phyloP scores from a whole-genome alignment of 805 yeast genomes.

The Candida bentonensis region DNA sequence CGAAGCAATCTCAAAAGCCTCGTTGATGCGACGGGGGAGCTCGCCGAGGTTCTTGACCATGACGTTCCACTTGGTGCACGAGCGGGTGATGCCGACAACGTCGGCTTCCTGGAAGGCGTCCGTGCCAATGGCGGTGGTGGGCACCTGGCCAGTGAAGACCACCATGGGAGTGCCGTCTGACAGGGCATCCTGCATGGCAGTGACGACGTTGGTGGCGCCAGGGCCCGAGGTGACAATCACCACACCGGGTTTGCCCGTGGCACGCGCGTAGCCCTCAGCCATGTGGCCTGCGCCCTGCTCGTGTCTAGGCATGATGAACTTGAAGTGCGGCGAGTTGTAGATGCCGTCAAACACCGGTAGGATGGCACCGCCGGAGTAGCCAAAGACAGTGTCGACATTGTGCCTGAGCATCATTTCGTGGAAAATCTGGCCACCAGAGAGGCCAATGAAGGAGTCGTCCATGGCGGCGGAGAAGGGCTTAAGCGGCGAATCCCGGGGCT shows the following conservation, averaged over 20 bases:
- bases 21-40: constrained; percentile 88
- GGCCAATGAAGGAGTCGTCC: constrained; percentile 74
- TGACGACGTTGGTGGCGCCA: constrained; percentile 95
- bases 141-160: constrained; percentile 95
- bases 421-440: constrained; percentile 97
- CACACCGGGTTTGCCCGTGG: constrained; percentile 92
- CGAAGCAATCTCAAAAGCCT: constrained; percentile 94
- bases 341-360: constrained; percentile 96
- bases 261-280: constrained; percentile 99
- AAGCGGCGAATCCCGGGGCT: background rate
- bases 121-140: constrained; percentile 90
- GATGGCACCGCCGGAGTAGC: constrained; percentile 98
- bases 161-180: constrained; percentile 96
- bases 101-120: constrained; percentile 99
- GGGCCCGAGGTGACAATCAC: constrained; percentile 98
- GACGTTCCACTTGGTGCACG: constrained; percentile 98
- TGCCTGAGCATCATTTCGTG: constrained; percentile 98
- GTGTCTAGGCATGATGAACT: constrained; percentile 86
- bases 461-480: constrained; percentile 12
- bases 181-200: constrained; percentile 97
- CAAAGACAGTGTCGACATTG: constrained; percentile 88
- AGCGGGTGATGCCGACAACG: constrained; percentile 88
- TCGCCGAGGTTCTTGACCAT: constrained; percentile 95
- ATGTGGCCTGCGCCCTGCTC: constrained; percentile 99
- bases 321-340: constrained; percentile 76